These are phyloP conservation scores for Grosmannia huntii DNA, from an alignment of 2,329 filamentous ascomycete species.

Conservation along the genomic window DNA sequence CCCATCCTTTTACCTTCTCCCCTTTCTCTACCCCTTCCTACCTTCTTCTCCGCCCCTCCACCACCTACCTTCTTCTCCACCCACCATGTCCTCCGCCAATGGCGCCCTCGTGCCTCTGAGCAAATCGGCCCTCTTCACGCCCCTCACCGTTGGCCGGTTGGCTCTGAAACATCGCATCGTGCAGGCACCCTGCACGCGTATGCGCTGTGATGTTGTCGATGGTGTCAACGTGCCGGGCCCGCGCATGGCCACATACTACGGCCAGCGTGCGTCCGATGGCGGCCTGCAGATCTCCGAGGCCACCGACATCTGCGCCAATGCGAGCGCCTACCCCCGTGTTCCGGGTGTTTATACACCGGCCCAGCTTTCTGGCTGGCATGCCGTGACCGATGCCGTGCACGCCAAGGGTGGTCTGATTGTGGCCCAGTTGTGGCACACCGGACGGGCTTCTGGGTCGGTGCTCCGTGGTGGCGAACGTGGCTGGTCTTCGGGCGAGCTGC, in stretches of 20 bases:
- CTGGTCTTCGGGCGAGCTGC: constrained; percentile 24
- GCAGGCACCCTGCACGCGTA: constrained; percentile 30
- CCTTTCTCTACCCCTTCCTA: neutral
- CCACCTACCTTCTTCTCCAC: neutral
- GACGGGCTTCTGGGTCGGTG: constrained; percentile 23
- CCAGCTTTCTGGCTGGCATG: constrained; percentile 46
- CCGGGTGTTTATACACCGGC: constrained; percentile 44
- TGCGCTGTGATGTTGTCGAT: constrained; percentile 31
- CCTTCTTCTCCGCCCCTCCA: neutral
- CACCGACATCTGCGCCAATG: constrained; percentile 28
- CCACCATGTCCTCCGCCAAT: constrained; percentile 10
- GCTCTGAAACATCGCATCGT: constrained; percentile 35
- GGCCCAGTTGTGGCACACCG: constrained; percentile 41
- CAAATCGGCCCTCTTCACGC: constrained; percentile 14
- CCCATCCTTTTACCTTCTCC: neutral
- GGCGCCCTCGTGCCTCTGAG: constrained; percentile 10
- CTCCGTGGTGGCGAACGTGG: constrained; percentile 18
- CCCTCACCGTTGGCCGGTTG: constrained; percentile 28
- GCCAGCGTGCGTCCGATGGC: constrained; percentile 29
- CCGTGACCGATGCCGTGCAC: constrained; percentile 48
- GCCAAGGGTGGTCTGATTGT: constrained; percentile 46
- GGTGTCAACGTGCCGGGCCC: constrained; percentile 15
- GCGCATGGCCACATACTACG: constrained; percentile 29
- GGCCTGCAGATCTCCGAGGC: constrained; percentile 30
- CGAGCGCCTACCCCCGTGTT: constrained; percentile 28